Conservation (phyloP, 176 grass and related monocot species). For the Phyllostachys edulis region DNA sequence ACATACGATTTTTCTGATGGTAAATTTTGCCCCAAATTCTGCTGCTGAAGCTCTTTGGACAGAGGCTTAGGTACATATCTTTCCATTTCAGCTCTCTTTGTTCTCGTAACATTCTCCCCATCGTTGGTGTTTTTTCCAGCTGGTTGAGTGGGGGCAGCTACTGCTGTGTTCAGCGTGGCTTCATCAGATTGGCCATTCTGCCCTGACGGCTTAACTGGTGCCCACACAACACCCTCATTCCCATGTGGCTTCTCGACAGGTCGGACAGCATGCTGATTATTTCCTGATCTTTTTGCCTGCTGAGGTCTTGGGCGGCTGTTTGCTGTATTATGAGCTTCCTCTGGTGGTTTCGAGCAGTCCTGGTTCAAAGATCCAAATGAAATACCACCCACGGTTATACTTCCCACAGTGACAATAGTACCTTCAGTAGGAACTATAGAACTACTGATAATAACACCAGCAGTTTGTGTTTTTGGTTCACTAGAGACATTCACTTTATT, state of each 20-base stretch:
- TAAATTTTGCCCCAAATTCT: constrained; percentile 45
- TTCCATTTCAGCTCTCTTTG: constrained; percentile 97
- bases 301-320: constrained; percentile 59
- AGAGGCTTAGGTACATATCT: constrained; percentile 96
- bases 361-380: constrained; percentile 45
- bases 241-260: constrained; percentile 60
- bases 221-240: constrained; percentile 66
- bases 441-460: constrained; percentile 51
- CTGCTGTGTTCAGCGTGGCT: constrained; percentile 9
- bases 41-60: constrained; percentile 73
- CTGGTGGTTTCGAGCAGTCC: constrained; percentile 37
- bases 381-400: constrained; percentile 46
- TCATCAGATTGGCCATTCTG: constrained; percentile 63
- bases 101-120: constrained; percentile 51
- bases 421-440: constrained; percentile 54
- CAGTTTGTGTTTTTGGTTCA: constrained; percentile 40
- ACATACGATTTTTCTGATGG: constrained; percentile 22
- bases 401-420: constrained; percentile 47
- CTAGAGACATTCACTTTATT: constrained; percentile 33
- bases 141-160: constrained; percentile 17
- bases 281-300: constrained; percentile 53
- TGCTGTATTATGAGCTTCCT: constrained; percentile 40
- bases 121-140: constrained; percentile 41
- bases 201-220: constrained; percentile 62
- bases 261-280: constrained; percentile 61